These are phyloP conservation scores for Spinacia oleracea DNA, from an alignment of 179 eudicot genomes.

Conservation along the genomic window DNA sequence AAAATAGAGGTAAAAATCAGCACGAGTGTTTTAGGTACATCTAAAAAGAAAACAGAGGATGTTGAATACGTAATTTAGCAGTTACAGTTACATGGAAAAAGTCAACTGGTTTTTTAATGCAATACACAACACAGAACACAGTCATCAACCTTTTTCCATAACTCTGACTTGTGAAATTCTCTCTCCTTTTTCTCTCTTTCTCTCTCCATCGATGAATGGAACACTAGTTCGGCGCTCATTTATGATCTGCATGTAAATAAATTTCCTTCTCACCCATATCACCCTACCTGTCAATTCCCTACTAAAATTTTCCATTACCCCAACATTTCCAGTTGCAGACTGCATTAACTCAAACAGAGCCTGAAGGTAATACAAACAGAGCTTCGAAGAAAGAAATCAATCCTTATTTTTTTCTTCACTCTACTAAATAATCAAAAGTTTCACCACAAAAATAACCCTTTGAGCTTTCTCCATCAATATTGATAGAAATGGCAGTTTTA, in stretches of 20 bases:
- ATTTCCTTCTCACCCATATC: too few relatives aligned
- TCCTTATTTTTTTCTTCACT: too few relatives aligned
- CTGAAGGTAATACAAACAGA: too few relatives aligned
- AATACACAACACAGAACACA: conserved; percentile 17
- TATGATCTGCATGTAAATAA: conserved; percentile 28
- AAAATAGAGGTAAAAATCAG: too few relatives aligned
- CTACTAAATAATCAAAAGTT: too few relatives aligned
- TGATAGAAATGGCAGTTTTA: conserved; percentile 25
- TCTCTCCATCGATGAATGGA: conserved; percentile 39
- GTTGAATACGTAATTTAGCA: background rate
- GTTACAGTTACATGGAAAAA: background rate
- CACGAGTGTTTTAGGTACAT: too few relatives aligned
- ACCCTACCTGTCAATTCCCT: background rate
- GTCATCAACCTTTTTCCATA: conserved; percentile 10
- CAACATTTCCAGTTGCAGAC: too few relatives aligned
- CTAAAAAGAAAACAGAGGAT: too few relatives aligned
- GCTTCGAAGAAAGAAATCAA: too few relatives aligned
- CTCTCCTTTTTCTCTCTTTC: conserved; percentile 5
- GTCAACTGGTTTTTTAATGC: conserved; percentile 1
- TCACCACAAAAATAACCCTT: background rate
- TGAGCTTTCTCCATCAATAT: too few relatives aligned
- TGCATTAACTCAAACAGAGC: too few relatives aligned
- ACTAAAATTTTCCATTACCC: too few relatives aligned
- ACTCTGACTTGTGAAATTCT: background rate
- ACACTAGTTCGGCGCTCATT: conserved; percentile 34